Evolutionary conservation across 371 early-diverging fungal species (phyloP), one percentile per base, ranked within the genome.

Genomic region (Rhizopus sp.): DNA sequence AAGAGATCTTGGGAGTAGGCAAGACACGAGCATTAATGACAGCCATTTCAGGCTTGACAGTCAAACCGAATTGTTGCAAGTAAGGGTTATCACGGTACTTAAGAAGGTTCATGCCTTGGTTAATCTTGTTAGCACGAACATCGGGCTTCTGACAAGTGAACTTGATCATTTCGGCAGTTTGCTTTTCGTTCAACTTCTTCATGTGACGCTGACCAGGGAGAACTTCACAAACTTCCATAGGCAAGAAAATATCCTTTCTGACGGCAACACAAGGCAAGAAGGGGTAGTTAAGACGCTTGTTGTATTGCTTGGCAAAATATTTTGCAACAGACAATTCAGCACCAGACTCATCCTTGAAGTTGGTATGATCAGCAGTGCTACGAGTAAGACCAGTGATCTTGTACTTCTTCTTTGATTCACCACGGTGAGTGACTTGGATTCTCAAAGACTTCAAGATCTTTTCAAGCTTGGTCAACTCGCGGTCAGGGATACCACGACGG

Each of bases 111-210:
- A 85, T 49, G 17, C 80, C 84, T 32, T 84, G 72, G 32, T 55
- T 69, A 56, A 92, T 91, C 63, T 78, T 82, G 64, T 82, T 77
- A 55, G 81, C 77, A 53, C 90, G 86, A 55, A 87, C 73, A 50
- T 82, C 76, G 0, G 98, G 98, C 35, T 83, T 81, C 66, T 90
- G 89, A 66, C 92, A 90, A 3, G 95, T 92, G 66, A 93, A 92
- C 63, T 86, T 91, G 71, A 97, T 94, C 94, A 97, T 96, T 59
- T 95, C 93, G 0, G 94, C 90, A 0, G 96, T 96, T 79, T 96
- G 90, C 46, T 78, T 81, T 49, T 94, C 94, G 62, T 90, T 88
- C 16, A 94, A 75, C 69, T 93, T 93, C 66, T 89, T 82, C 62
- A 82, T 66, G 62, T 84, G 86, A 34, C 93, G 84, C 78, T 95